Evolutionary conservation across 768 basidiomycete genomes (phyloP), one percentile per base, ranked within the genome.

Genomic region (Serendipita sp.): DNA sequence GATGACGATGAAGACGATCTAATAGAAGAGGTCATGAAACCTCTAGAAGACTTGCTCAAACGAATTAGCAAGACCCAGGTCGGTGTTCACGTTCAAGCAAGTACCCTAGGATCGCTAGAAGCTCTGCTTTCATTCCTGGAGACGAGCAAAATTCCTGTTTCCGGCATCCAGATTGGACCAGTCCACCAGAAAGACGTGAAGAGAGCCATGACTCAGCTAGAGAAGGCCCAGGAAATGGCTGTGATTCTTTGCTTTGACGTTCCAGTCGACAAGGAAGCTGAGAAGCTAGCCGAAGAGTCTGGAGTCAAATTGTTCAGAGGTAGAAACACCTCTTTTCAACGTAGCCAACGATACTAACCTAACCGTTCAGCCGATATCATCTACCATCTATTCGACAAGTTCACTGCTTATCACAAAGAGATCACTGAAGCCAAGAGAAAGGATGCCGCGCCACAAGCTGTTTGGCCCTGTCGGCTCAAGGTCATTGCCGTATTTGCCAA

Each of bases 231-330:
- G 72, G 95, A 98, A 71, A 82, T 94, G 36, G 92, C 95, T 3
- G 89, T 90, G 70, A 88, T 98, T 67, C 85, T 99, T 66, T 94
- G 91, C 73, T 99, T 99, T 76, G 96, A 99, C 74, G 96, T 99
- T 4, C 72, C 85, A 2, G 83, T 98, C 28, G 95, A 98, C 75
- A 94, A 84, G 74, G 95, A 98, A 44, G 91, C 92, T 1, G 92
- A 94, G 71, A 81, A 83, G 67, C 71, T 94, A 63, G 96, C 96
- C 0, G 90, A 94, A 63, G 93, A 98, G 72, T 87, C 91, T 81
- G 94, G 94, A 38, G 86, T 99, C 71, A 83, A 82, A 68, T 76
- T 99, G 69, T 99, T 98, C 81, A 93, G 86, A 78, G 94, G 95
- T 94, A 67, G 44, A 76, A 1, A 23, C 70, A 8, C 64, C 18